phyloP scores from a whole-genome alignment of 2,329 filamentous ascomycete species.

The Eutypa lata region DNA sequence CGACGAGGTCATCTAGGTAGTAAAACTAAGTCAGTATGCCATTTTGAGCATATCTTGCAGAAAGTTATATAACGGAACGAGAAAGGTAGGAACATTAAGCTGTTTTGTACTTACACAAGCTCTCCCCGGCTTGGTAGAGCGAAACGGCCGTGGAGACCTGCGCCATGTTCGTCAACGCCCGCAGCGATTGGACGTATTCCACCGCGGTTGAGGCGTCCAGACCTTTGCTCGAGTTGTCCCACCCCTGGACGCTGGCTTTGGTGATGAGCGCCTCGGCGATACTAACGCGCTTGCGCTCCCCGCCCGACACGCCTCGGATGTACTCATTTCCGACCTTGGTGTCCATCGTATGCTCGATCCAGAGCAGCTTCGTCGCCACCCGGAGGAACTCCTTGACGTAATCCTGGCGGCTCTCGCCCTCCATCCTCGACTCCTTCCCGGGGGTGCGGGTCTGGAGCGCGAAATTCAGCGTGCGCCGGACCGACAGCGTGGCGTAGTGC shows the following conservation, averaged over 20 bases:
- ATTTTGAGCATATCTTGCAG: no score
- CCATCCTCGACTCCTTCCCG: conserved; percentile 58
- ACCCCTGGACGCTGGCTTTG: conserved; percentile 63
- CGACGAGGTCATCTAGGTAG: no score
- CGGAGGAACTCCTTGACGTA: conserved; percentile 51
- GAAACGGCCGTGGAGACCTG: conserved; percentile 61
- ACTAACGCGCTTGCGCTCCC: conserved; percentile 70
- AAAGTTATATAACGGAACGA: no score
- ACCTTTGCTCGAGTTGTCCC: conserved; percentile 68
- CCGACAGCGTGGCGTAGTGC: conserved; percentile 67
- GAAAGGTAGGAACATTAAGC: no score
- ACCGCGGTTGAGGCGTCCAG: conserved; percentile 64
- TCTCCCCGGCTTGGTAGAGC: conserved; percentile 61
- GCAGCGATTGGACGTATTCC: conserved; percentile 62
- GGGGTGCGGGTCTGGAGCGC: conserved; percentile 64
- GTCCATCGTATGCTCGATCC: conserved; percentile 63
- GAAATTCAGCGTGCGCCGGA: conserved; percentile 65
- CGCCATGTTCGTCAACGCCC: conserved; percentile 65
- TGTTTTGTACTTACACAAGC: no score
- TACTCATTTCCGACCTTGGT: conserved; percentile 69
- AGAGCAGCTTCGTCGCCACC: conserved; percentile 67
- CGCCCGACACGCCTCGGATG: conserved; percentile 59
- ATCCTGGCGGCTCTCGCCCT: conserved; percentile 61
- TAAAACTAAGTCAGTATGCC: no score
- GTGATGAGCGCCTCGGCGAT: conserved; percentile 68